Evolutionary conservation across 371 early-diverging fungal species (phyloP).

Genomic region (Coemansia sp.): DNA sequence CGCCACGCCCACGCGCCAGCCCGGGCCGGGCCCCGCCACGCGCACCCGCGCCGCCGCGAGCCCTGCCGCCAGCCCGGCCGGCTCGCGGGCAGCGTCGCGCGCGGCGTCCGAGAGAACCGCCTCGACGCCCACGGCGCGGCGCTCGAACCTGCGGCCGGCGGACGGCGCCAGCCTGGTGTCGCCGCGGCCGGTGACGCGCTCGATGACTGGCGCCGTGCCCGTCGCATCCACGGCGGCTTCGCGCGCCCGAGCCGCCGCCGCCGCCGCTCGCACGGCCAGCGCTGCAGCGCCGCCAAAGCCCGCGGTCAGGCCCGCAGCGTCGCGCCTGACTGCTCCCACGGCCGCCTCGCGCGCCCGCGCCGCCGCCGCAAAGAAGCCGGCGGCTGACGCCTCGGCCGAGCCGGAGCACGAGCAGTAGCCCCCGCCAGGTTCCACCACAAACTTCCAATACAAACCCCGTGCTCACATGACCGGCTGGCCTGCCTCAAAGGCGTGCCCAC

Average conservation of each 20-base stretch:
- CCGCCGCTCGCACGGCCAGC: slow-evolving; percentile 14
- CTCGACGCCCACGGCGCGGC: neutral
- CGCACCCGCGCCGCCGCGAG: slow-evolving; percentile 6
- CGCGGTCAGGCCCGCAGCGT: neutral
- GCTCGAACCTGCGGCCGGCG: slow-evolving; percentile 3
- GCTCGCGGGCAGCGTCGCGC: neutral
- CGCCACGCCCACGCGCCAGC: too few relatives aligned
- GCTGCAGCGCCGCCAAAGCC: slow-evolving; percentile 5
- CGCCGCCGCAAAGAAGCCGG: slow-evolving; percentile 17
- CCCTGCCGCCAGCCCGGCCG: neutral
- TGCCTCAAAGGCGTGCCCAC: neutral
- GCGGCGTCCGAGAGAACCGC: neutral
- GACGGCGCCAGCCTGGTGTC: slow-evolving; percentile 7
- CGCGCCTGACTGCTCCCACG: slow-evolving; percentile 14
- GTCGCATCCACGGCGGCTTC: slow-evolving; percentile 25
- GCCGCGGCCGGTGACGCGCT: slow-evolving; percentile 46
- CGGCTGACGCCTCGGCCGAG: slow-evolving; percentile 4
- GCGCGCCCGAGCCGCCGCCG: slow-evolving; percentile 16
- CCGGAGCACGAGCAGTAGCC: neutral
- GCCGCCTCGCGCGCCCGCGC: slow-evolving; percentile 39
- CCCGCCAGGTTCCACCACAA: neutral
- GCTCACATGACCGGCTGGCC: neutral
- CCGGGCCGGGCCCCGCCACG: neutral
- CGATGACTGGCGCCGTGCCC: slow-evolving; percentile 25
- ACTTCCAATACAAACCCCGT: neutral